Conservation (phyloP, 192 early-diverging fungal species). For the Phycomyces nitens region DNA sequence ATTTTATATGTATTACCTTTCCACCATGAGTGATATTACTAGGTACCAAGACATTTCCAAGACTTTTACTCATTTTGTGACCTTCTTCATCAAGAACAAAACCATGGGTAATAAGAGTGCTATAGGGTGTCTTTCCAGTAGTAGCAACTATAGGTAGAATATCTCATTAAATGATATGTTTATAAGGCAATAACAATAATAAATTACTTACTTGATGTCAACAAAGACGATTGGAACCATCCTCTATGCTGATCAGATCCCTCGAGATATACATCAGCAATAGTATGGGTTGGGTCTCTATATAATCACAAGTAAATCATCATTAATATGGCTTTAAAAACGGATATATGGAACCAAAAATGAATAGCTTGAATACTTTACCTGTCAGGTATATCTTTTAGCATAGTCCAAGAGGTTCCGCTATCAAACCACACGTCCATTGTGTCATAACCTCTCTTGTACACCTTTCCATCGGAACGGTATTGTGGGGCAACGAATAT, state of each 20-base stretch:
- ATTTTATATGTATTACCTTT: slow-evolving; percentile 29
- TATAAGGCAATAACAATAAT: too few species aligned
- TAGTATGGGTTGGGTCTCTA: slow-evolving; percentile 23
- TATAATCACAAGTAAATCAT: too few species aligned
- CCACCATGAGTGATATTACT: slow-evolving; percentile 63
- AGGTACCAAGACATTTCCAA: slow-evolving; percentile 76
- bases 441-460: slow-evolving; percentile 66
- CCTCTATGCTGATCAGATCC: slow-evolving; percentile 83
- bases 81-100: slow-evolving; percentile 77
- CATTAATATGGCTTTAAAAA: too few species aligned
- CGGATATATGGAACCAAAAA: too few species aligned
- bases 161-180: too few species aligned
- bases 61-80: slow-evolving; percentile 80
- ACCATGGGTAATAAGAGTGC: slow-evolving; percentile 73
- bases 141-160: slow-evolving; percentile 46
- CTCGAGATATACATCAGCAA: slow-evolving; percentile 73
- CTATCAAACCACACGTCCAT: slow-evolving; percentile 91
- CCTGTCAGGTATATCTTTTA: slow-evolving; percentile 44
- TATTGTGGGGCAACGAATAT: slow-evolving; percentile 60
- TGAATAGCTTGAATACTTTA: neutral
- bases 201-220: slow-evolving; percentile 58
- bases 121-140: slow-evolving; percentile 65
- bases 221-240: slow-evolving; percentile 81
- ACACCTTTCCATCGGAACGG: slow-evolving; percentile 49
- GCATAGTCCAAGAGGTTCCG: slow-evolving; percentile 71